Evolutionary conservation across 768 basidiomycete species (phyloP).

Genomic region (Pulveroboletus ravenelii): DNA sequence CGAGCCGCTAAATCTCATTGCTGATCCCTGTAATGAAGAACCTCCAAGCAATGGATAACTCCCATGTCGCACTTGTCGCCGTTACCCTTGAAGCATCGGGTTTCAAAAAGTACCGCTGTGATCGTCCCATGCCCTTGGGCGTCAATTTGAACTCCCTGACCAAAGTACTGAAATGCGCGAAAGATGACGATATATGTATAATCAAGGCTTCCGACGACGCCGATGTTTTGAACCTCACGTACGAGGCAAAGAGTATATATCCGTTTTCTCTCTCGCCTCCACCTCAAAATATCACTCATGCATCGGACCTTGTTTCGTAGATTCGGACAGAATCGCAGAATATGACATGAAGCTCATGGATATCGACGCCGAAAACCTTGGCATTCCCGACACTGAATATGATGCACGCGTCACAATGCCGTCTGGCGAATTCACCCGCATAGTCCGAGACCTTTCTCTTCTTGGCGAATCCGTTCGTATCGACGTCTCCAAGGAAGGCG

Average conservation of each 20-base stretch:
- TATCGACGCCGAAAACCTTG: constrained; percentile 91
- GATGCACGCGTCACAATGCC: constrained; percentile 89
- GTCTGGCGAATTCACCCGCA: constrained; percentile 81
- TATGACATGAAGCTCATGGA: constrained; percentile 99
- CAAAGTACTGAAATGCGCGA: constrained; percentile 96
- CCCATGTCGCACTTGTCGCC: constrained; percentile 94
- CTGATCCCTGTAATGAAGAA: constrained; percentile 37
- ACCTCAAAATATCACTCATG: background rate
- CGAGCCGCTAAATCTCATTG: background rate
- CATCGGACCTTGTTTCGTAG: constrained; percentile 35
- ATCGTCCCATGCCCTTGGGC: constrained; percentile 89
- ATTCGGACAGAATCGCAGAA: constrained; percentile 89
- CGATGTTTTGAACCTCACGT: constrained; percentile 82
- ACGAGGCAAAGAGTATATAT: constrained; percentile 81
- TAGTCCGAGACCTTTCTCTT: constrained; percentile 85
- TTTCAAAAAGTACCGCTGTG: constrained; percentile 88
- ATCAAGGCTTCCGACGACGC: constrained; percentile 89
- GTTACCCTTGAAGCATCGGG: constrained; percentile 75
- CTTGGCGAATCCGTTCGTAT: constrained; percentile 94
- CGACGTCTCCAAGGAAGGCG: constrained; percentile 93
- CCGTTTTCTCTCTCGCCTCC: background rate
- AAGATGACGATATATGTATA: constrained; percentile 89
- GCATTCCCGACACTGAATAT: constrained; percentile 96
- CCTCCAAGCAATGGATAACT: constrained; percentile 99
- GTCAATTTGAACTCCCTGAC: constrained; percentile 84